A percentile compares a stretch with the other conserved stretches of the same genome.
These are phyloP conservation scores for Areca catechu DNA, from an alignment of 176 grass and related monocot genomes.

Conservation along the genomic window DNA sequence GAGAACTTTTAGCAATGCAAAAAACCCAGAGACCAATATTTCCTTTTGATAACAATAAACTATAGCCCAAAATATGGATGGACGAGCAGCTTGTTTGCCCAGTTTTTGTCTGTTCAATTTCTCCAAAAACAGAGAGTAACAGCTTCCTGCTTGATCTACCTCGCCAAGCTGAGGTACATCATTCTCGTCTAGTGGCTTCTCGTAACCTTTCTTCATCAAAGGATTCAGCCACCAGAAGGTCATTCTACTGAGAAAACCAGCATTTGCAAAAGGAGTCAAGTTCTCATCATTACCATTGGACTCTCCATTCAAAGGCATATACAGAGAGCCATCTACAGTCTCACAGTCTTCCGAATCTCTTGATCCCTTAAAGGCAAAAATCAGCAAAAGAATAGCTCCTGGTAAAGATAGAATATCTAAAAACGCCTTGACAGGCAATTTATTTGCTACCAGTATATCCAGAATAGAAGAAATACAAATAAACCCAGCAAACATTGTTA, in stretches of 20 bases:
- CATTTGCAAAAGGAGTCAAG: conserved; percentile 46
- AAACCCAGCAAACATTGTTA: conserved; percentile 27
- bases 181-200: conserved; percentile 79
- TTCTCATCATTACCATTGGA: conserved; percentile 5
- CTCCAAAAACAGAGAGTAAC: conserved; percentile 50
- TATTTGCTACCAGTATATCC: conserved; percentile 29
- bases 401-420: conserved; percentile 60
- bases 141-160: conserved; percentile 41
- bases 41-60: conserved; percentile 62
- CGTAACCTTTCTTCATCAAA: conserved; percentile 74
- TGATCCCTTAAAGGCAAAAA: conserved; percentile 20
- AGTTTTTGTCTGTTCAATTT: conserved; percentile 37
- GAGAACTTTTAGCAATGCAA: conserved; percentile 82
- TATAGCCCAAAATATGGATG: conserved; percentile 59
- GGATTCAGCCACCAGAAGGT: conserved; percentile 88
- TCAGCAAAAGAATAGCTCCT: conserved; percentile 30
- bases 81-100: conserved; percentile 8
- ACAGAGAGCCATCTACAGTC: conserved; percentile 29
- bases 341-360: conserved; percentile 13
- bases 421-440: conserved; percentile 21
- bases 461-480: conserved; percentile 40
- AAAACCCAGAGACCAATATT: conserved; percentile 57
- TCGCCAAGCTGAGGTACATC: conserved; percentile 53
- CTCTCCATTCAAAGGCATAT: conserved; percentile 40
- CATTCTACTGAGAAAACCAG: conserved; percentile 56